Percentiles rank a stretch among this genome's conserved stretches.
phyloP scores from a whole-genome alignment of 2,329 filamentous ascomycete genomes.

The Leptodontidium sp. region DNA sequence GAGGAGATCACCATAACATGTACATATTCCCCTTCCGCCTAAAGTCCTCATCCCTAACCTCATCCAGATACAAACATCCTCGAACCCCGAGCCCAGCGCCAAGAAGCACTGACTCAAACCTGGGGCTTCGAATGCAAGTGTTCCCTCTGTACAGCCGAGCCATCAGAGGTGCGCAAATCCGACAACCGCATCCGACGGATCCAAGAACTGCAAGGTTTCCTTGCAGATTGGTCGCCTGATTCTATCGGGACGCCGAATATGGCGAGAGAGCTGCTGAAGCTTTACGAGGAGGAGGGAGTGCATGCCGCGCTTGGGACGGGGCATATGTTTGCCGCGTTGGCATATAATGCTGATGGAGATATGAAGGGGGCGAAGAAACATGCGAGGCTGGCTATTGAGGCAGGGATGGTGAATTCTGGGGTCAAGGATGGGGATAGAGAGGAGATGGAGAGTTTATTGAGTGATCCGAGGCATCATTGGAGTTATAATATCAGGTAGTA shows the following conservation, averaged over 20 bases:
- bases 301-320: constrained; percentile 45
- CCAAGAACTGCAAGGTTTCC: constrained; percentile 43
- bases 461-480: constrained; percentile 44
- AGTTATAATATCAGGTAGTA: constrained; percentile 34
- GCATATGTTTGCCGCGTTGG: constrained; percentile 52
- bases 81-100: constrained; percentile 45
- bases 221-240: constrained; percentile 48
- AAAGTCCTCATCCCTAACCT: constrained; percentile 16
- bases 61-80: constrained; percentile 44
- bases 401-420: constrained; percentile 45
- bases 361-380: constrained; percentile 46
- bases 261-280: constrained; percentile 49
- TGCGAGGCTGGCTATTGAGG: constrained; percentile 45
- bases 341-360: constrained; percentile 50
- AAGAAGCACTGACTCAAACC: constrained; percentile 43
- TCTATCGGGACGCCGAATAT: constrained; percentile 46
- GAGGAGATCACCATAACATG: constrained; percentile 54
- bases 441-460: constrained; percentile 48
- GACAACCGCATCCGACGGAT: constrained; percentile 49
- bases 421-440: constrained; percentile 44
- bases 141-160: constrained; percentile 45
- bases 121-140: constrained; percentile 54
- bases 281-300: constrained; percentile 50
- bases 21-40: constrained; percentile 23
- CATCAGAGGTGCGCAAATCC: constrained; percentile 44